Conservation (phyloP, 2,329 filamentous ascomycete genomes). For the Paraconiothyrium sp. region DNA sequence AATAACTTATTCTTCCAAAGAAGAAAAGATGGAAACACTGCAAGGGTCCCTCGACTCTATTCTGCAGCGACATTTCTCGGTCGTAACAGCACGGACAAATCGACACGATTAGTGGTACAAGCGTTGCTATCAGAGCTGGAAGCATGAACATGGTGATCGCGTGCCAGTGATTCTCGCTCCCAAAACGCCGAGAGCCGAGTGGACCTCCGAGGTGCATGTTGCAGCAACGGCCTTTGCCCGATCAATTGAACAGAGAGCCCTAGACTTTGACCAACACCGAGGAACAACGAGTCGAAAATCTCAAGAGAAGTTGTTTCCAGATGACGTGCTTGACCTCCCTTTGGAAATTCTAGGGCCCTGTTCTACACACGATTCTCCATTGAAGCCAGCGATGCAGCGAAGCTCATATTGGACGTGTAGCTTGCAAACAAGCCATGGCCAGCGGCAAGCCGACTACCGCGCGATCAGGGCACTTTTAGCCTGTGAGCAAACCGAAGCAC, state of each 20-base stretch:
- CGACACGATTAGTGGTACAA: constrained; percentile 7
- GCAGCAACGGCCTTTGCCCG: not conserved
- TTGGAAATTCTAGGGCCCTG: not conserved
- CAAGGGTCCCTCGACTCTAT: not conserved
- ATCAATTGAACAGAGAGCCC: not conserved
- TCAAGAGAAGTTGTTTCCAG: not conserved
- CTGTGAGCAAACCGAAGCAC: not conserved
- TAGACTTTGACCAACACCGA: not conserved
- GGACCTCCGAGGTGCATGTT: not conserved
- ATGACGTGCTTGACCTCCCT: not conserved
- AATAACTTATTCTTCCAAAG: not conserved
- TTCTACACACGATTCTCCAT: not conserved
- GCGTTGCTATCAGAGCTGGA: constrained; percentile 8
- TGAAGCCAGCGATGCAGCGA: constrained; percentile 3
- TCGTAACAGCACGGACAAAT: not conserved
- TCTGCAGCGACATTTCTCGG: not conserved
- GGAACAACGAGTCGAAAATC: not conserved
- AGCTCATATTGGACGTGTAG: not conserved
- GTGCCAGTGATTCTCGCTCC: not conserved
- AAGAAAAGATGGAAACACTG: not conserved
- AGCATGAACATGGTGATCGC: not conserved
- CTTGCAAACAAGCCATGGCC: not conserved
- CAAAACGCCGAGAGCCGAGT: not conserved
- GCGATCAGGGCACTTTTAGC: not conserved
- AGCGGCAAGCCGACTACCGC: not conserved